Conservation (phyloP, 2,329 filamentous ascomycete species). For the Stromatinia cepivora region DNA sequence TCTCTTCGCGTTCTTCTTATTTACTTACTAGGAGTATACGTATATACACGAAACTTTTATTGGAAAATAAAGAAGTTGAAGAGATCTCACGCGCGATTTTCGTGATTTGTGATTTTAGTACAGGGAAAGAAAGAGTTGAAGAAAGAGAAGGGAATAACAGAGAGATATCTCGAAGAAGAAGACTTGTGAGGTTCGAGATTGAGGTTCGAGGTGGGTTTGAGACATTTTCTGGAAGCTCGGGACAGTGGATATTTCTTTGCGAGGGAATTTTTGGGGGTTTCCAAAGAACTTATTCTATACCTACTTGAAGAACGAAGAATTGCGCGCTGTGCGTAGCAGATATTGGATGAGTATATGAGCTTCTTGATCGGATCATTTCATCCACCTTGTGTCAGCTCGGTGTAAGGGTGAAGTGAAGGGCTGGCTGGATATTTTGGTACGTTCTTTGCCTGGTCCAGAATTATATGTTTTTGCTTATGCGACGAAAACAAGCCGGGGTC, state of each 20-base stretch:
- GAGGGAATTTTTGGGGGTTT: neutral
- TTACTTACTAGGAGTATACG: neutral
- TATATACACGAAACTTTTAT: neutral
- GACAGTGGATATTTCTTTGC: conserved; percentile 2
- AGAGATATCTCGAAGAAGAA: neutral
- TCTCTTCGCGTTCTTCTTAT: neutral
- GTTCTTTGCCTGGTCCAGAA: conserved; percentile 12
- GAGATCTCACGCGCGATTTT: neutral
- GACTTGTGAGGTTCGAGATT: neutral
- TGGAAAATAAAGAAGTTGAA: neutral
- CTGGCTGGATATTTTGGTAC: conserved; percentile 11
- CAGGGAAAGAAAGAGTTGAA: neutral
- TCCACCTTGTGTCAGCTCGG: conserved; percentile 15
- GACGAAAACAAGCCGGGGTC: neutral
- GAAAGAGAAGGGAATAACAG: neutral
- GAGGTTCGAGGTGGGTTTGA: conserved; percentile 1
- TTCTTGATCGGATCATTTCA: conserved; percentile 13
- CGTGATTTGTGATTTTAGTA: neutral
- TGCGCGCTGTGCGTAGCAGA: conserved; percentile 21
- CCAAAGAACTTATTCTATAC: neutral
- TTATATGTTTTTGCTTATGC: conserved; percentile 9
- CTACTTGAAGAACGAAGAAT: neutral
- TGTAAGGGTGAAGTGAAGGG: conserved; percentile 18
- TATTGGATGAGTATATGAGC: conserved; percentile 12
- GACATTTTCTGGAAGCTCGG: conserved; percentile 22